Conservation (phyloP, 2,329 filamentous ascomycete species). For the Trichoderma sp. region DNA sequence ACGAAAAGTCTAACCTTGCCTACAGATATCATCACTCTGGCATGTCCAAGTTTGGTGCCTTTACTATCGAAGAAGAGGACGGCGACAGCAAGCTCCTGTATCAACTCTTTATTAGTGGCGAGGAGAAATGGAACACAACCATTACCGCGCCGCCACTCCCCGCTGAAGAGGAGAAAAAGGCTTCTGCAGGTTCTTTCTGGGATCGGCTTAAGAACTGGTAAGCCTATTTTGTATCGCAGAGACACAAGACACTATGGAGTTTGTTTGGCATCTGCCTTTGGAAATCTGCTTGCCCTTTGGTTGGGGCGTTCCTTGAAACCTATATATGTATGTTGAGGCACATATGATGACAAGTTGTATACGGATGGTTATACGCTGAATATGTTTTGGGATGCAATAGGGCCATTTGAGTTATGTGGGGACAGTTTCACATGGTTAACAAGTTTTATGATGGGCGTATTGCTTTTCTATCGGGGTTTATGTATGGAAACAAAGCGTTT, state of each 20-base stretch:
- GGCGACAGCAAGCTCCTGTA: constrained; percentile 75
- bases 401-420: not conserved
- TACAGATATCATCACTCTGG: constrained; percentile 75
- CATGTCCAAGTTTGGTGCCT: constrained; percentile 79
- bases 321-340: not conserved
- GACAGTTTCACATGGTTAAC: not conserved
- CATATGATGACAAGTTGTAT: not conserved
- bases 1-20: constrained; percentile 12
- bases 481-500: not conserved
- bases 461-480: not conserved
- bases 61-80: constrained; percentile 69
- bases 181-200: constrained; percentile 48
- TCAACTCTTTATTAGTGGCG: constrained; percentile 77
- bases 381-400: not conserved
- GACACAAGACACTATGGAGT: constrained; percentile 1
- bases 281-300: not conserved
- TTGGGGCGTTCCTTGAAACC: not conserved
- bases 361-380: not conserved
- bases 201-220: constrained; percentile 35
- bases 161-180: constrained; percentile 34
- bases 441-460: not conserved
- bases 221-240: not conserved
- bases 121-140: constrained; percentile 71
- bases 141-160: constrained; percentile 47
- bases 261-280: constrained; percentile 10